Base-by-base conservation (phyloP, 1,139 yeast genomes). In the Sugiyamaella japonica region DNA sequence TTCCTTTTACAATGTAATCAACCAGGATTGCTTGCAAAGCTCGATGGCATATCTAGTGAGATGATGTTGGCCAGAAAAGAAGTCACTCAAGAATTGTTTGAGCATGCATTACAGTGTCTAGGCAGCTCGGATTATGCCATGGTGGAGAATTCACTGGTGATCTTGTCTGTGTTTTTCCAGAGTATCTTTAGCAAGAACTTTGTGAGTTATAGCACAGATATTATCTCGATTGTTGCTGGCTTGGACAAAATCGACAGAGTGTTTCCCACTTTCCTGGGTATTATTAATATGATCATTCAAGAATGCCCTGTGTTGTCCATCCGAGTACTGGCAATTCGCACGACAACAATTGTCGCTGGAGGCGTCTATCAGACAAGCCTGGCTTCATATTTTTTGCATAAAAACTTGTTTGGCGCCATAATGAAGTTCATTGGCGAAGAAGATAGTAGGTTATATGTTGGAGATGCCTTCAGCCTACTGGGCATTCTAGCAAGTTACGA, bases 401-500 rank as follows among this genome's bases (percentile, higher is more conserved):
- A 68, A 28, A 74, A 73, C 56, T 64, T 73, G 56, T 74, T 74
- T 56, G 67, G 68, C 7, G 66, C 76, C 0, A 62, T 73, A 10
- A 64, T 73, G 55, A 56, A 59, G 8, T 64, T 74, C 31, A 64
- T 73, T 25, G 67, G 65, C 15, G 49, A 61, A 41, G 61, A 64
- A 2, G 66, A 60, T 8, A 51, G 60, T 6, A 63, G 56, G 12
- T 55, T 60, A 13, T 62, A 62, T 59, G 59, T 69, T 38, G 70
- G 70, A 7, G 69, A 69, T 51, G 77, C 76, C 1, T 66, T 73
- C 45, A 57, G 66, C 1, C 60, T 73, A 20, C 61, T 74, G 8
- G 77, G 76, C 2, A 59, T 73, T 2, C 59, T 74, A 15, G 70
- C 76, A 1, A 68, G 68, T 47, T 66, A 71, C 51, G 73, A 72